Evolutionary conservation across 169 alveolate species (phyloP).

Genomic region (Eimeria praecox): DNA sequence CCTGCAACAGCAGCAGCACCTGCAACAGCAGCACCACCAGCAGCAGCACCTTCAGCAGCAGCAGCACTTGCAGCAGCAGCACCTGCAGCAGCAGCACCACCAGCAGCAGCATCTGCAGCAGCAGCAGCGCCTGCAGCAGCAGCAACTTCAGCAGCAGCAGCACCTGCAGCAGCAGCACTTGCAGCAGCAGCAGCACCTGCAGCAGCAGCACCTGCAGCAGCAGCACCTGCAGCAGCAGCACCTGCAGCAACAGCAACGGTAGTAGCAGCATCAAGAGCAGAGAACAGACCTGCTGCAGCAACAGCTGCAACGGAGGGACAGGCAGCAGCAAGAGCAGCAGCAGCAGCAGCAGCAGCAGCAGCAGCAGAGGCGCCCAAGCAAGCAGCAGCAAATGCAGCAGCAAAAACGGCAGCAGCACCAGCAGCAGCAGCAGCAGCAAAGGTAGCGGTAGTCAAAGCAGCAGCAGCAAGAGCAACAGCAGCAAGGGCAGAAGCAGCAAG

Average conservation of each 20-base stretch:
- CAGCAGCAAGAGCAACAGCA: not conserved
- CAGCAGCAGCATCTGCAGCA: constrained; percentile 4
- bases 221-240: not conserved
- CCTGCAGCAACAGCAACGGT: not conserved
- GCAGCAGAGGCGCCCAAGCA: not conserved
- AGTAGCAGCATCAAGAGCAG: not conserved
- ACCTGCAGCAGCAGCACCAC: not conserved
- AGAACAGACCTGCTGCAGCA: constrained; percentile 11
- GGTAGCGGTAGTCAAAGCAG: not conserved
- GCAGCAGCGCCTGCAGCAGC: constrained; percentile 26
- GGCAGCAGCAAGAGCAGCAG: not conserved
- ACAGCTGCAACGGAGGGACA: not conserved
- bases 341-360: not conserved
- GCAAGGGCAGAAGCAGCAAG: not conserved
- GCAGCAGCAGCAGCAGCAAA: not conserved
- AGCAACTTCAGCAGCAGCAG: constrained; percentile 9
- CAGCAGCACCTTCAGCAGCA: constrained; percentile 1
- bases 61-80: constrained; percentile 16
- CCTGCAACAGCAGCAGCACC: constrained; percentile 21
- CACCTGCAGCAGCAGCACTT: not conserved
- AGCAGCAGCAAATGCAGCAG: not conserved
- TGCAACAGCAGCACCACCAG: not conserved
- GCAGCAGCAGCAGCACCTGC: not conserved
- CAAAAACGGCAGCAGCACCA: not conserved
- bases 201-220: not conserved